These are phyloP conservation scores for Crithidia thermophila DNA, from an alignment of 208 protist genomes.

Conservation along the genomic window DNA sequence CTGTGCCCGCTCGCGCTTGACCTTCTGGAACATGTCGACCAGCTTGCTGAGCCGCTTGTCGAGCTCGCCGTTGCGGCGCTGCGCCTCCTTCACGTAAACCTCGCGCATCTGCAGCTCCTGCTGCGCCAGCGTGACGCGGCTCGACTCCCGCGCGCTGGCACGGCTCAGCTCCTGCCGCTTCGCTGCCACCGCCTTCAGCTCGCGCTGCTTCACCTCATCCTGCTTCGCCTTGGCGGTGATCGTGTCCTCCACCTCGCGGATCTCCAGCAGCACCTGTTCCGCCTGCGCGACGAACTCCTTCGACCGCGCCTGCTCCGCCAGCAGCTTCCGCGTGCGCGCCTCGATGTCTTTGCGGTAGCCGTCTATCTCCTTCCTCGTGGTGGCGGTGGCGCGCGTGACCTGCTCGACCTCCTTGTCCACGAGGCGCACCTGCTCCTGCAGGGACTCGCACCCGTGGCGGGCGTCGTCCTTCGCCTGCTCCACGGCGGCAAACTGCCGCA, in stretches of 20 bases:
- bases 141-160: constrained; percentile 84
- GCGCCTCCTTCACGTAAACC: constrained; percentile 56
- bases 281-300: constrained; percentile 70
- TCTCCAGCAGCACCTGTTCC: constrained; percentile 55
- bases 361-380: constrained; percentile 62
- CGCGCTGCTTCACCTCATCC: constrained; percentile 76
- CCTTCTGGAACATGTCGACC: constrained; percentile 85
- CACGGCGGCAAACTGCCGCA: constrained; percentile 53
- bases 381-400: constrained; percentile 42
- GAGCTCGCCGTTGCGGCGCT: constrained; percentile 71
- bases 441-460: constrained; percentile 32
- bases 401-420: constrained; percentile 69
- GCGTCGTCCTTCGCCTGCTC: constrained; percentile 55
- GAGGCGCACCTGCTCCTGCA: constrained; percentile 68
- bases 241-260: constrained; percentile 74
- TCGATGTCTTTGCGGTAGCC: constrained; percentile 73
- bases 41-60: constrained; percentile 73
- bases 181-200: constrained; percentile 63
- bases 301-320: constrained; percentile 87
- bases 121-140: constrained; percentile 73
- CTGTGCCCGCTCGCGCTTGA: constrained; percentile 94
- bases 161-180: constrained; percentile 86
- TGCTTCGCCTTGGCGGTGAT: constrained; percentile 60
- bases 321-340: constrained; percentile 76
- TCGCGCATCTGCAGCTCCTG: constrained; percentile 90